Conservation (phyloP, 768 basidiomycete species). For the Floccularia luteovirens region DNA sequence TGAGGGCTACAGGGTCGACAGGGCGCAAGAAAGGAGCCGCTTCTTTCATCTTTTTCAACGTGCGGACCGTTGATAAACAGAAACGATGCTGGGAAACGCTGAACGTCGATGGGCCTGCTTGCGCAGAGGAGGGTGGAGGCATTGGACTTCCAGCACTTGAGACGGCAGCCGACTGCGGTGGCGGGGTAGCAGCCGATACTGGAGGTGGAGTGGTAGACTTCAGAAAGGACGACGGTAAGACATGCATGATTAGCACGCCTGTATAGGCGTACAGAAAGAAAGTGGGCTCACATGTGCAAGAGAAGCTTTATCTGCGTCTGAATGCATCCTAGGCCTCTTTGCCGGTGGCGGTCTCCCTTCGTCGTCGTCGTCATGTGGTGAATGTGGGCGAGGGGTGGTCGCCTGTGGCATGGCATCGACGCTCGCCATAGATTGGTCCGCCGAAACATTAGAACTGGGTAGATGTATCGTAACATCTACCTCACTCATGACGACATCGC, state of each 20-base stretch:
- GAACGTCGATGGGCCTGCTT: constrained; percentile 31
- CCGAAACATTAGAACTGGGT: constrained; percentile 25
- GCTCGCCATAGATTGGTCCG: constrained; percentile 30
- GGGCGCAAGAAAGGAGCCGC: constrained; percentile 76
- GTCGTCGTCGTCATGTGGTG: constrained; percentile 37
- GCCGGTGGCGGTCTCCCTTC: constrained; percentile 71
- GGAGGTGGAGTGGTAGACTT: constrained; percentile 78
- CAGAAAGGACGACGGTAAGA: constrained; percentile 21
- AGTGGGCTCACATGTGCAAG: constrained; percentile 58
- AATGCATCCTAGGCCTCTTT: constrained; percentile 71
- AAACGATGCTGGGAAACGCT: constrained; percentile 73
- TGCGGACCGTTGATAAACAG: constrained; percentile 67
- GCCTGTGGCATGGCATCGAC: constrained; percentile 18
- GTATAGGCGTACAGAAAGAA: constrained; percentile 38
- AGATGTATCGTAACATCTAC: constrained; percentile 25
- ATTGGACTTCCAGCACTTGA: constrained; percentile 28
- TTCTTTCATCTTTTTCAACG: constrained; percentile 83
- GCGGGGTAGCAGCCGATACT: constrained; percentile 62
- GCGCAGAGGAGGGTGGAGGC: constrained; percentile 18
- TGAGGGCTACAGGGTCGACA: constrained; percentile 80
- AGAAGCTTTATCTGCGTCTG: constrained; percentile 71
- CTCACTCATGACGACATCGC: constrained; percentile 35
- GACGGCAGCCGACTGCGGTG: constrained; percentile 46
- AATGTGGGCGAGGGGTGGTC: constrained; percentile 25
- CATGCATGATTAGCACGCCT: constrained; percentile 45